Percentiles rank a stretch among this genome's conserved stretches.
phyloP scores from a whole-genome alignment of 1,284 basidiomycete genomes.

The Trichosporon sp. region DNA sequence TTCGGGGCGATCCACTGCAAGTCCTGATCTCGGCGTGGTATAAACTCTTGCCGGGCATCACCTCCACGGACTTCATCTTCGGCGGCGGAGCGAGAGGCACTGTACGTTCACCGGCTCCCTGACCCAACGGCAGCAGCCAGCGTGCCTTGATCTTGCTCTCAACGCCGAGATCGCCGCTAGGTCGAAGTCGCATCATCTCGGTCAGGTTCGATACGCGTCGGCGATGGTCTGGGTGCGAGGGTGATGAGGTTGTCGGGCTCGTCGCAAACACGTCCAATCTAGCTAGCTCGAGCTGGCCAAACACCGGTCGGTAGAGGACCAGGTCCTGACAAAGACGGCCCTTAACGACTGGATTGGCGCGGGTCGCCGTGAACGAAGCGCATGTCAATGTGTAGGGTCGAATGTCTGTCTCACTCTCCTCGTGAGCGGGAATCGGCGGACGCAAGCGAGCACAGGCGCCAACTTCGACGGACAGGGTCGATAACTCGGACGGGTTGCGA shows the following conservation, averaged over 20 bases:
- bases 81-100: neutral
- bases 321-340: constrained; percentile 31
- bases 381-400: neutral
- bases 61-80: neutral
- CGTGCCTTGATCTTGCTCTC: constrained; percentile 58
- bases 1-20: constrained; percentile 54
- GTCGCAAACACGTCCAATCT: constrained; percentile 15
- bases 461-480: constrained; percentile 56
- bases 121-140: constrained; percentile 59
- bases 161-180: constrained; percentile 51
- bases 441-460: constrained; percentile 56
- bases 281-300: constrained; percentile 25
- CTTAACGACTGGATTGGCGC: constrained; percentile 17
- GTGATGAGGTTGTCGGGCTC: neutral
- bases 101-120: constrained; percentile 49
- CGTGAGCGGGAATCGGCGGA: neutral
- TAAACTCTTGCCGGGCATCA: constrained; percentile 53
- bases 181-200: constrained; percentile 37
- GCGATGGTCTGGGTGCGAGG: neutral
- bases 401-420: constrained; percentile 4
- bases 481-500: constrained; percentile 54
- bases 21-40: constrained; percentile 75
- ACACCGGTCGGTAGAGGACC: constrained; percentile 23
- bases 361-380: constrained; percentile 16
- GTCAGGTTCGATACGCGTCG: constrained; percentile 36